phyloP scores from a whole-genome alignment of 768 basidiomycete genomes.

The Tremella yokohamensis region DNA sequence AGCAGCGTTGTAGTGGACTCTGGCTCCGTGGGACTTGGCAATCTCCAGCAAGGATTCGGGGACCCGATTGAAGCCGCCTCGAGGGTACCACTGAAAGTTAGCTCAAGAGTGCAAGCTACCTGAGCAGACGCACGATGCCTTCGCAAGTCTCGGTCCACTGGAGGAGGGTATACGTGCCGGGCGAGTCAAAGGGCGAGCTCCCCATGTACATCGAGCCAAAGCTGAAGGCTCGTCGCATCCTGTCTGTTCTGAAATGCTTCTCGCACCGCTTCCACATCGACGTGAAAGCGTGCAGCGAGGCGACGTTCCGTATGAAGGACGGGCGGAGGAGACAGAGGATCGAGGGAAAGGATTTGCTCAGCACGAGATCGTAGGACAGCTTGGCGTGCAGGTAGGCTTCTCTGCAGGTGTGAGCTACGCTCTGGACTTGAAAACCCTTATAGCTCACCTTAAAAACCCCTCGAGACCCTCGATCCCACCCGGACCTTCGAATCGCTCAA shows the following conservation, averaged over 20 bases:
- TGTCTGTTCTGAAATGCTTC: constrained; percentile 49
- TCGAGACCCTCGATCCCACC: constrained; percentile 50
- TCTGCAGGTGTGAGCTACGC: constrained; percentile 9
- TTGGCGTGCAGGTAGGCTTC: constrained; percentile 50
- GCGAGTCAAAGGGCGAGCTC: constrained; percentile 54
- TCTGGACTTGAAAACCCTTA: not conserved
- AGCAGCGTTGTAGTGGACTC: constrained; percentile 50
- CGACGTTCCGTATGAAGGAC: constrained; percentile 46
- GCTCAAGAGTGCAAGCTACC: not conserved
- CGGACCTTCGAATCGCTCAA: constrained; percentile 52
- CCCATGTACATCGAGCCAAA: constrained; percentile 53
- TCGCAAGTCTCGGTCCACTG: constrained; percentile 55
- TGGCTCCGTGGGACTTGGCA: constrained; percentile 48
- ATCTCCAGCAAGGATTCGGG: constrained; percentile 49
- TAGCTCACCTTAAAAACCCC: constrained; percentile 41
- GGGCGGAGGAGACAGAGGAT: constrained; percentile 50
- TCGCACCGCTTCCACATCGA: constrained; percentile 45
- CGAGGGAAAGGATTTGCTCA: constrained; percentile 51
- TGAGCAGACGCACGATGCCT: constrained; percentile 46
- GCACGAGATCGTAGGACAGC: constrained; percentile 51
- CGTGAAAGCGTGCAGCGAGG: constrained; percentile 50
- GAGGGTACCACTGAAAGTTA: constrained; percentile 44
- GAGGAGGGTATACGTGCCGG: constrained; percentile 53
- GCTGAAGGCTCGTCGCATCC: constrained; percentile 52
- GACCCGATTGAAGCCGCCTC: constrained; percentile 48